Base-by-base conservation (phyloP, 2,329 filamentous ascomycete species). In the Zopfia rhizophila region DNA sequence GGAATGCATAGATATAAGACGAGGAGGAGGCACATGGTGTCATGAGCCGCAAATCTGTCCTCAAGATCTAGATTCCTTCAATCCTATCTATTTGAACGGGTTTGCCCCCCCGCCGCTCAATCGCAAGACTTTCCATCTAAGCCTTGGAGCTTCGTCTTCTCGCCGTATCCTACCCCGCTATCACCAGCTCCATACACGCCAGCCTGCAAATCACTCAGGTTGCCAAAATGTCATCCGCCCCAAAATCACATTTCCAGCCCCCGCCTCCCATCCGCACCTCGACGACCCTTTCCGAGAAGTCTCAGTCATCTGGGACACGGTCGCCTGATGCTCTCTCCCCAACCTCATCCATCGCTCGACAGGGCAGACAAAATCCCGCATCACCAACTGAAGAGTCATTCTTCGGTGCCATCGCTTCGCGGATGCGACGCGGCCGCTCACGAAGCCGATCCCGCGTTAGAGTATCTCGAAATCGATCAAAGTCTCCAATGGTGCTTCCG, bases 371-470 rank as follows among this genome's bases (percentile, higher is more conserved):
- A 17, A 45, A 40, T 28, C 38, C 59, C 8, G 37, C 42, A 12
- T 67, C 61, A 7, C 63, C 65, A 7, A 56, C 60, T 21, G 64
- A 70, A 35, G 54, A 61, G 19, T 61, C 60, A 2, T 73, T 73
- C 56, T 71, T 73, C 44, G 63, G 63, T 18, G 64, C 67, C 39
- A 68, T 73, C 51, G 60, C 61, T 31, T 56, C 63, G 16, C 59
- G 63, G 30, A 60, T 73, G 18, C 54, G 55, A n/a, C 57, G 61
- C 18, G 65, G 65, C 13, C 63, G 68, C 22, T 72, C 69, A 28
- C 57, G 63, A 36, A 70, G 66, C 37, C 62, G 63, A 7, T 68
- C 66, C 7, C 63, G 65, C 12, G 44, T 44, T 19, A 55, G 48
- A 6, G 24, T 28, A 17, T 46, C 55, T 24, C 61, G 63, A 37